phyloP scores from a whole-genome alignment of 805 yeast species.

The Sugiyamaella floridensis region DNA sequence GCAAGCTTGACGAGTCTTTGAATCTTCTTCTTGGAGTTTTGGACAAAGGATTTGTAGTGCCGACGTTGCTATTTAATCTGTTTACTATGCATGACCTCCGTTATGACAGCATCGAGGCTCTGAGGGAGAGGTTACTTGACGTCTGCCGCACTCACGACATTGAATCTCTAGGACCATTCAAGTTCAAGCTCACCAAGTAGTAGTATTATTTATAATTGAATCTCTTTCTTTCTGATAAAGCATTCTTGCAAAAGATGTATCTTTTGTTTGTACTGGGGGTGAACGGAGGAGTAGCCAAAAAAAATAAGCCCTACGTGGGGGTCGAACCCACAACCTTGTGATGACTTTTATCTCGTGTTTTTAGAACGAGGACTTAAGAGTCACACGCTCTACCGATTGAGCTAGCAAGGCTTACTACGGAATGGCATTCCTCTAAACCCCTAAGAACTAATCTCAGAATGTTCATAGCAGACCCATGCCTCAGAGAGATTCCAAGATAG shows the following conservation, averaged over 20 bases:
- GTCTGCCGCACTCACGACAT: constrained; percentile 5
- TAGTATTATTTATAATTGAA: too few relatives aligned
- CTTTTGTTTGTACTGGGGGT: too few relatives aligned
- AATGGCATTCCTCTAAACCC: too few relatives aligned
- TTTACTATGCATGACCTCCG: constrained; percentile 25
- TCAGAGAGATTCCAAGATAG: too few relatives aligned
- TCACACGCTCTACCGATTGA: constrained; percentile 31
- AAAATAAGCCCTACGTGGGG: constrained; percentile 28
- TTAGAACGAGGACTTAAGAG: constrained; percentile 19
- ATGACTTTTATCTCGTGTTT: constrained; percentile 19
- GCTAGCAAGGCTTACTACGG: constrained; percentile 20
- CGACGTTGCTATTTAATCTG: constrained; percentile 20
- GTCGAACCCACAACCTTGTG: constrained; percentile 32
- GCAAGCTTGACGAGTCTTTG: constrained; percentile 21
- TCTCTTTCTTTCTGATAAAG: too few relatives aligned
- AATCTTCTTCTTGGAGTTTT: constrained; percentile 17
- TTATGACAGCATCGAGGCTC: constrained; percentile 6
- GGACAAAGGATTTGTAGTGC: constrained; percentile 2
- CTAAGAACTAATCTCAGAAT: too few relatives aligned
- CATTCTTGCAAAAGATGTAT: too few relatives aligned
- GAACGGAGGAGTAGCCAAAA: constrained; percentile 1
- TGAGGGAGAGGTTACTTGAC: constrained; percentile 3
- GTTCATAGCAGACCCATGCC: too few relatives aligned
- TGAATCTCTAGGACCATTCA: constrained; percentile 16
- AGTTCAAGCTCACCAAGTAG: constrained; percentile 3